Conservation (phyloP, 2,329 filamentous ascomycete species). For the Ophiosphaerella herpotricha region DNA sequence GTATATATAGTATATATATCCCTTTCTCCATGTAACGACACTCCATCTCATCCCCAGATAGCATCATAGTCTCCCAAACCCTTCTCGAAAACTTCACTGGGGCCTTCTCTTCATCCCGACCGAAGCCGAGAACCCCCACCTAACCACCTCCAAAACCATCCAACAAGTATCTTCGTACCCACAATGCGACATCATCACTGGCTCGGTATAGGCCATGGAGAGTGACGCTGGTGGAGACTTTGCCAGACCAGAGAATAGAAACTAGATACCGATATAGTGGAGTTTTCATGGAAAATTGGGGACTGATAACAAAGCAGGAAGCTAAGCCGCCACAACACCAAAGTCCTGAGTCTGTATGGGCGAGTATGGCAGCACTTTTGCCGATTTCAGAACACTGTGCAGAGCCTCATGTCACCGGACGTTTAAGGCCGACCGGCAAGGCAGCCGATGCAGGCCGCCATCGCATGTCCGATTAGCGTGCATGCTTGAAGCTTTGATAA, state of each 20-base stretch:
- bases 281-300: constrained; percentile 28
- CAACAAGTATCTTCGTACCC: constrained; percentile 35
- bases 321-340: constrained; percentile 31
- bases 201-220: constrained; percentile 22
- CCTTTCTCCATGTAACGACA: constrained; percentile 8
- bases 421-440: constrained; percentile 28
- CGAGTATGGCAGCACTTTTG: constrained; percentile 9
- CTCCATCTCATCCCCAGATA: constrained; percentile 18
- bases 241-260: constrained; percentile 32
- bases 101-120: constrained; percentile 25
- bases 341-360: neutral
- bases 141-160: constrained; percentile 14
- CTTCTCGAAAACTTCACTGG: constrained; percentile 18
- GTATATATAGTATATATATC: constrained; percentile 41
- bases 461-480: constrained; percentile 10
- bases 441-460: constrained; percentile 21
- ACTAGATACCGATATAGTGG: constrained; percentile 33
- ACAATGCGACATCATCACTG: constrained; percentile 33
- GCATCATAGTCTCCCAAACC: constrained; percentile 25
- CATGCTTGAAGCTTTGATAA: constrained; percentile 13
- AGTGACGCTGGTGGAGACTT: constrained; percentile 26
- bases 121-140: constrained; percentile 25
- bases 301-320: constrained; percentile 22
- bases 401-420: constrained; percentile 25
- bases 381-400: constrained; percentile 22